A percentile compares a stretch with the other conserved stretches of the same genome.
Conservation (phyloP, 1,284 basidiomycete genomes). For the Phellopilus nigrolimitatus region DNA sequence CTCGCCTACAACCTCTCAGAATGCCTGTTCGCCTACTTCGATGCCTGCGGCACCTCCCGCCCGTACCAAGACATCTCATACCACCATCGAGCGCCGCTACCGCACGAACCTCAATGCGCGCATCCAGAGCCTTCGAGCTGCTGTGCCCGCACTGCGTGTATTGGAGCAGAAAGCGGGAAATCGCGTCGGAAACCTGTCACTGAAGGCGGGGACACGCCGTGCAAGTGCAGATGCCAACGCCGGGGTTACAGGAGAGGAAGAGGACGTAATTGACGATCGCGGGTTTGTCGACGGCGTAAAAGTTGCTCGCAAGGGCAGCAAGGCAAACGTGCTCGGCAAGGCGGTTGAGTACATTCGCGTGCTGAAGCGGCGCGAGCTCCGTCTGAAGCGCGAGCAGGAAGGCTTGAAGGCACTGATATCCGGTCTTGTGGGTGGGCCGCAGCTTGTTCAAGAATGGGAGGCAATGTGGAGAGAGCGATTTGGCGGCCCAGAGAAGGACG, state of each 20-base stretch:
- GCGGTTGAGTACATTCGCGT: conserved; percentile 79
- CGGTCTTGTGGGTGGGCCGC: conserved; percentile 67
- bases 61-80: conserved; percentile 83
- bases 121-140: conserved; percentile 76
- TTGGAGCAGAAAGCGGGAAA: conserved; percentile 48
- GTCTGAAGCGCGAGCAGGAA: conserved; percentile 67
- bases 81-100: conserved; percentile 87
- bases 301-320: conserved; percentile 78
- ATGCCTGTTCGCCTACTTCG: conserved; percentile 28
- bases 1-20: conserved; percentile 20
- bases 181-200: conserved; percentile 32
- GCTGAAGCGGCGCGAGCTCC: conserved; percentile 64
- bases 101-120: conserved; percentile 88
- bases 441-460: conserved; percentile 68
- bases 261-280: conserved; percentile 62
- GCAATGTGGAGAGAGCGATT: conserved; percentile 64
- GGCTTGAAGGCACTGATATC: conserved; percentile 62
- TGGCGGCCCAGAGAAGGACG: conserved; percentile 71
- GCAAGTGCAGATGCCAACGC: conserved; percentile 31
- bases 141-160: conserved; percentile 78
- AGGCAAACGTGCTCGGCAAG: conserved; percentile 78
- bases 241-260: conserved; percentile 30
- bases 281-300: conserved; percentile 81
- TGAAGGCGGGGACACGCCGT: conserved; percentile 35
- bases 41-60: conserved; percentile 26